Conservation (phyloP, 2,329 filamentous ascomycete species). For the Colletotrichum lentis region DNA sequence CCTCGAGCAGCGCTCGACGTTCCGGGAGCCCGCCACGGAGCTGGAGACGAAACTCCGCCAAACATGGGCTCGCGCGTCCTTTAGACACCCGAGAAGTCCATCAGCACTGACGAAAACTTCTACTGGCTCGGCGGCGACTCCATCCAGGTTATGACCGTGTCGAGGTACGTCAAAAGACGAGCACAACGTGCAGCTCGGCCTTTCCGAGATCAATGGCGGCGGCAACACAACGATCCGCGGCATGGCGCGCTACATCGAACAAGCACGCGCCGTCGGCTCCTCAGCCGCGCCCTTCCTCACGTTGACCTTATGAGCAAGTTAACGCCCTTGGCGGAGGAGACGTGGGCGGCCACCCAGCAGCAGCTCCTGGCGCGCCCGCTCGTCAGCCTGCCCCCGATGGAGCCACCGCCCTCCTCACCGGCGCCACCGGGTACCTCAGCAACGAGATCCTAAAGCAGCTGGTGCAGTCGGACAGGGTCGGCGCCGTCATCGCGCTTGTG, state of each 20-base stretch:
- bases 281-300: neutral
- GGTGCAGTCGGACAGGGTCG: neutral
- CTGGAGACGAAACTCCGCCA: constrained; percentile 18
- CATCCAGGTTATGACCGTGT: constrained; percentile 39
- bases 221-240: constrained; percentile 38
- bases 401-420: constrained; percentile 18
- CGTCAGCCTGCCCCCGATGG: neutral
- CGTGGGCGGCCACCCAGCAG: neutral
- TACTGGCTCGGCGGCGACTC: constrained; percentile 40
- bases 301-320: constrained; percentile 6
- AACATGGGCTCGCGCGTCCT: constrained; percentile 29
- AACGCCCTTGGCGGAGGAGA: constrained; percentile 1
- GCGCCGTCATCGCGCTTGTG: constrained; percentile 24
- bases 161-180: constrained; percentile 35
- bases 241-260: constrained; percentile 36
- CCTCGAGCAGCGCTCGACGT: neutral
- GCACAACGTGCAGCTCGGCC: constrained; percentile 34
- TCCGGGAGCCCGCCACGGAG: constrained; percentile 1
- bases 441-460: constrained; percentile 25
- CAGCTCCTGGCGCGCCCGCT: constrained; percentile 1
- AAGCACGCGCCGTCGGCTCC: neutral
- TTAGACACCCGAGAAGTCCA: constrained; percentile 25
- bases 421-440: constrained; percentile 23
- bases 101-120: constrained; percentile 40
- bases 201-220: constrained; percentile 39